Evolutionary conservation across 495 filamentous ascomycete genomes (phyloP).

Genomic region (Xylaria acuta): DNA sequence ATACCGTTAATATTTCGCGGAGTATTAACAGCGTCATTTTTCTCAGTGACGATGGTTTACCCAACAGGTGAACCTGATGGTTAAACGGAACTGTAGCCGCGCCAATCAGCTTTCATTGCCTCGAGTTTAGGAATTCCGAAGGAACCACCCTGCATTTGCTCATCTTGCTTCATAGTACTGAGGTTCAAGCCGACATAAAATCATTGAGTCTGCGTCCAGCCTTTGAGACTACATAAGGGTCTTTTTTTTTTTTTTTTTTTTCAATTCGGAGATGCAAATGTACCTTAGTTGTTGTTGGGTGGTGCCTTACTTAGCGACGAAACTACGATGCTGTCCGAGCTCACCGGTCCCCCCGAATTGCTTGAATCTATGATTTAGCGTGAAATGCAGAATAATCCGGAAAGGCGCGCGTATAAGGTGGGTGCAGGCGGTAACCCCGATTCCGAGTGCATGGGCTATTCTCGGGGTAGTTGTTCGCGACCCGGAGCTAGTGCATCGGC

Average conservation of each 20-base stretch:
- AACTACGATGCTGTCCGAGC: neutral
- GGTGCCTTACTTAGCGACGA: neutral
- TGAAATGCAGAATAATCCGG: neutral
- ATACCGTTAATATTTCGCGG: no score
- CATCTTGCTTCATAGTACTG: neutral
- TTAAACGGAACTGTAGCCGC: neutral
- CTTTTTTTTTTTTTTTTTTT: neutral
- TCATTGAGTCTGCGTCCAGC: neutral
- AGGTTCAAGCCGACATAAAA: neutral
- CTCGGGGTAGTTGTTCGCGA: constrained; percentile 12
- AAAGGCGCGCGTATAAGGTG: neutral
- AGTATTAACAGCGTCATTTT: no score
- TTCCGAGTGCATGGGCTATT: neutral
- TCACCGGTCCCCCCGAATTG: neutral
- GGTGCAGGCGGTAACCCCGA: neutral
- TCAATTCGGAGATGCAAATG: neutral
- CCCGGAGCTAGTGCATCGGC: neutral
- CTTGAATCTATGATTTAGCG: neutral
- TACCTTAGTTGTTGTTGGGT: neutral
- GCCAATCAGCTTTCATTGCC: neutral
- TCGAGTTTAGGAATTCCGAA: no score
- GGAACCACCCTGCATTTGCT: neutral
- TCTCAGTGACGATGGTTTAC: no score
- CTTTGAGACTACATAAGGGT: neutral
- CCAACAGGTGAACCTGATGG: neutral